A percentile compares a stretch with the other conserved stretches of the same genome.
Conservation (phyloP, 2,329 filamentous ascomycete genomes). For the Pyrenophora seminiperda region DNA sequence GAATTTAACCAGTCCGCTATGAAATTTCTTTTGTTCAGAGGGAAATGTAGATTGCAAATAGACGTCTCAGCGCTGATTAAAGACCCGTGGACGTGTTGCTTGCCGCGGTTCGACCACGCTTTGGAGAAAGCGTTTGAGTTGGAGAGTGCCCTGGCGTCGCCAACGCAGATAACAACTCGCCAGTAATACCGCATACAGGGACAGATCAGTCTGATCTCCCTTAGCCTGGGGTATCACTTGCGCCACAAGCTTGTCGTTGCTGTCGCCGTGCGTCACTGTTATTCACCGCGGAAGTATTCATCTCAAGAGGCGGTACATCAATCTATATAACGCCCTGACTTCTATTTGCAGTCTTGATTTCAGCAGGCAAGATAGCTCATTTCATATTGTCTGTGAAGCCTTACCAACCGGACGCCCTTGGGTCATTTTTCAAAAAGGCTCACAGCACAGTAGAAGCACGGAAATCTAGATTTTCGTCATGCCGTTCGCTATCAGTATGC, state of each 20-base stretch:
- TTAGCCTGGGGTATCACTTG: conserved; percentile 30
- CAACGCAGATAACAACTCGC: conserved; percentile 38
- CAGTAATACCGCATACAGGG: conserved; percentile 19
- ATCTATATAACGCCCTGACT: conserved; percentile 34
- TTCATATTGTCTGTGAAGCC: conserved; percentile 11
- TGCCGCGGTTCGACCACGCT: conserved; percentile 19
- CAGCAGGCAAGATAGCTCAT: conserved; percentile 23
- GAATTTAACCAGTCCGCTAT: conserved; percentile 8
- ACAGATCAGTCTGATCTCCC: conserved; percentile 31
- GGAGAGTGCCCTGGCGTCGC: conserved; percentile 15
- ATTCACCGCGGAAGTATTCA: conserved; percentile 45
- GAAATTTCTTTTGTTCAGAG: conserved; percentile 15
- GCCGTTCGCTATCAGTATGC: conserved; percentile 43
- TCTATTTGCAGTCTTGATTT: conserved; percentile 19
- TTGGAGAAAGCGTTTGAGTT: conserved; percentile 21
- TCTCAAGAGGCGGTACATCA: conserved; percentile 18
- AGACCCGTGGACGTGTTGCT: conserved; percentile 15
- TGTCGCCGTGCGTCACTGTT: conserved; percentile 32
- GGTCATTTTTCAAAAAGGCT: conserved; percentile 7
- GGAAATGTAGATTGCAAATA: conserved; percentile 12
- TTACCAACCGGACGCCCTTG: conserved; percentile 14
- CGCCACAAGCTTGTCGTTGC: conserved; percentile 26
- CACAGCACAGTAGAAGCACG: background rate
- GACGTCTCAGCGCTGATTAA: conserved; percentile 27
- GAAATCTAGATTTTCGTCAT: conserved; percentile 25